Base-by-base conservation (phyloP, 352 stramenopile genomes). In the Globisporangium emineosum region DNA sequence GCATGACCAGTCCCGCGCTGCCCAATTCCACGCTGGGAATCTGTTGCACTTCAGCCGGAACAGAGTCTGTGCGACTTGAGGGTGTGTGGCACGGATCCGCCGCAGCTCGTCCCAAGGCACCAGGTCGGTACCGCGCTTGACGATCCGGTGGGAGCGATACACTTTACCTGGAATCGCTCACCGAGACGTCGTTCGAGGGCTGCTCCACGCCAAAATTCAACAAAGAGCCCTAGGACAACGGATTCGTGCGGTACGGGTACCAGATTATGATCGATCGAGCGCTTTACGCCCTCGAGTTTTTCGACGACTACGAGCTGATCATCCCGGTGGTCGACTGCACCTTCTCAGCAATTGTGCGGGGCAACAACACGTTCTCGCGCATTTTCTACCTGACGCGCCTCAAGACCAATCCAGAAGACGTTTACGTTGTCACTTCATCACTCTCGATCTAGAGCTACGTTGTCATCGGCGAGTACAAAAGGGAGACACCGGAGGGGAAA, bases 361-460 rank as follows among this genome's bases (percentile, higher is more conserved):
- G 13, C 30, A 27, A 69, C 27, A 6, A 1, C 9, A 43, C 57
- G 3, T 17, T 15, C 3, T 60, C 62, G 1, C 58, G 65, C 5
- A 57, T 78, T 1, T 71, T 64, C 40, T 82, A 78, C 27, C 53
- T 78, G 6, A 47, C 66, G 25, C 69, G 72, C 3, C 25, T 37
- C 21, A 62, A 52, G 30, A 69, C 19, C n/a, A 54, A 72, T 33
- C 54, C 63, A 4, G 59, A 60, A 12, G 35, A 67, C 40, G 55
- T 79, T 6, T 19, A 67, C 19, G 6, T 82, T 1, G 19, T 82
- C 0, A 73, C 62, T 12, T 62, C 60, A 17, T 71, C 64, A 5
- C 33, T 78, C 5, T 68, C 70, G 1, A 29, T 57, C 21, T 71
- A 81, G 59, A 69, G 75, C 40, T 81, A 78, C 49, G 25, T 60